A percentile compares a stretch with the other conserved stretches of the same genome.
phyloP scores from a whole-genome alignment of 306 rosid genomes.

The Hippophae rhamnoides region DNA sequence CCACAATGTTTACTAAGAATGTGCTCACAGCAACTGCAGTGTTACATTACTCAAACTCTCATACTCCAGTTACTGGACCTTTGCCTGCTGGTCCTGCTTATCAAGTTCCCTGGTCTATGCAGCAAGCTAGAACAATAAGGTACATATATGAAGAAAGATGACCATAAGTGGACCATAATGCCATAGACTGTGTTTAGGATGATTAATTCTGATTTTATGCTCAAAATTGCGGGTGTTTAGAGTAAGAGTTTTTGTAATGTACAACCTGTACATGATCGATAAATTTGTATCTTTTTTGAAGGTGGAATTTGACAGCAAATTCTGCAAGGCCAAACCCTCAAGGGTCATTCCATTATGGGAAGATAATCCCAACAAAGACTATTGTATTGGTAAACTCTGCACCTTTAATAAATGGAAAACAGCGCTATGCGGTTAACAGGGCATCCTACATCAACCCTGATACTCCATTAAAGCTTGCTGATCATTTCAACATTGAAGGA shows the following conservation, averaged over 20 bases:
- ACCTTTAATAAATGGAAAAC: conserved; percentile 67
- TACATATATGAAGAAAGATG: conserved; percentile 9
- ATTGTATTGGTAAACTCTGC: conserved; percentile 68
- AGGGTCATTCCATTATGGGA: conserved; percentile 94
- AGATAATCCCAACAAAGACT: conserved; percentile 45
- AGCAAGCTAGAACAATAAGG: conserved; percentile 88
- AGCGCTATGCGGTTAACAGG: conserved; percentile 65
- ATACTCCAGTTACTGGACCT: conserved; percentile 53
- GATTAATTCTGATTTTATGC: too few species aligned
- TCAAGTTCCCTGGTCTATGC: conserved; percentile 60
- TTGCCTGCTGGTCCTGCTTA: conserved; percentile 56
- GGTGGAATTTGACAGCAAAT: conserved; percentile 95
- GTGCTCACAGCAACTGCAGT: conserved; percentile 56
- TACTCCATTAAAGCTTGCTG: conserved; percentile 96
- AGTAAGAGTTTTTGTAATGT: not conserved
- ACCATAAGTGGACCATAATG: not conserved
- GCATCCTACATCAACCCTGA: conserved; percentile 69
- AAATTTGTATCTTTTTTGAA: conserved; percentile 20
- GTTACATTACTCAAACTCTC: conserved; percentile 69
- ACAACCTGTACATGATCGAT: not conserved
- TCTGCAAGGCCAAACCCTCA: conserved; percentile 99
- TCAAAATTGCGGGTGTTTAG: too few species aligned
- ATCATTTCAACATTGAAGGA: conserved; percentile 83
- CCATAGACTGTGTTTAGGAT: too few species aligned
- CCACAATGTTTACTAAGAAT: conserved; percentile 57